Evolutionary conservation across 495 filamentous ascomycete species (phyloP), one percentile per base, ranked within the genome.

Genomic region (Saxophila tyrrhenica): DNA sequence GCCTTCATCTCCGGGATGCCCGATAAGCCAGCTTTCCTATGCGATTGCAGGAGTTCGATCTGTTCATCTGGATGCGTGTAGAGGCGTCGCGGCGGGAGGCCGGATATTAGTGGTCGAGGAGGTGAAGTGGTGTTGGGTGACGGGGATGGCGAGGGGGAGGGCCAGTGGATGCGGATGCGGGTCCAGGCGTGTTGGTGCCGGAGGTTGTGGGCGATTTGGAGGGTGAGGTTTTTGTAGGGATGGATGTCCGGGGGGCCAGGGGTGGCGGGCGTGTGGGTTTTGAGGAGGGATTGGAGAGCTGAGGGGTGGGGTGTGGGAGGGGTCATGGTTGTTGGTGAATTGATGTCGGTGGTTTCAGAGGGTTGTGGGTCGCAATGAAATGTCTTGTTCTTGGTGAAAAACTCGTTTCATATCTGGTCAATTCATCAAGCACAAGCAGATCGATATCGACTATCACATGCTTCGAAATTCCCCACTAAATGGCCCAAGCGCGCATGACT

Each of bases 61-160:
- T 94, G 89, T 69, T 94, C 87, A 67, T 96, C 92, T 5, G 92
- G 92, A 67, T 98, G 90, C 50, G 86, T 77, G 70, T 98, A 97
- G 21, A 94, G 76, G 5, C 81, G 79, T 48, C 84, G 78, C 5
- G 92, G 89, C 8, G 92, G 90, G n/a, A 95, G 74, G 3, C 92
- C 92, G 3, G 87, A 87, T 47, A 98, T 74, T 56, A 98, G 67
- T 1, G 80, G 83, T 35, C 82, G 72, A 15, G 23, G 25, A 42
- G 66, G 45, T 55, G 54, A 68, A 63, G 25, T 72, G 68, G 49
- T 66, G 57, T 25, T 35, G 29, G 13, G 29, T 7, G 7, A 7
- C 29, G 7, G 29, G 29, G 29, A 35, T 35, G 5, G 29, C 13
- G 7, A 13, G 13, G 29, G n/a, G n/a, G n/a, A n/a, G n/a, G n/a